Evolutionary conservation across 1,284 basidiomycete species (phyloP), one percentile per base, ranked within the genome.

Genomic region (Abortiporus biennis): DNA sequence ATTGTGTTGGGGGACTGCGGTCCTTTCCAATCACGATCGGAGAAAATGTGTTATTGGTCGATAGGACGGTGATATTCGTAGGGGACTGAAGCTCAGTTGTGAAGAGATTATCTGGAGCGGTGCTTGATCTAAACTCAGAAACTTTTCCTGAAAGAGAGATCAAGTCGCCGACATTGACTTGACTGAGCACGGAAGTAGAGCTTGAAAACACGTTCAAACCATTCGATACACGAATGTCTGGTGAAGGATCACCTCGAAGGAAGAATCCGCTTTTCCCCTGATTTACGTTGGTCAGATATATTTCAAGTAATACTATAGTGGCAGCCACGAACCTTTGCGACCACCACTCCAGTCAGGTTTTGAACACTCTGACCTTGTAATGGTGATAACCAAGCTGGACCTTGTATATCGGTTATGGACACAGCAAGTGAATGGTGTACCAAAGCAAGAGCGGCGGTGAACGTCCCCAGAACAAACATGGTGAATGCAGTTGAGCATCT

Each of bases 1-100:
- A 50, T 42, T 70, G 61, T 5, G 74, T 78, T 0, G 78, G 78
- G 2, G 78, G 78, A 20, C 53, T 65, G 42, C 75, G 65, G 51
- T 76, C 72, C 33, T 57, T 56, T 6, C 76, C 78, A 24, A 82
- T 67, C 15, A 78, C 54, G 29, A 68, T 44, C 6, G 77, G 72
- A 0, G 56, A 61, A 30, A 78, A 57, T 0, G 65, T 57, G 53
- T 78, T 74, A 47, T 66, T 65, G 4, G 66, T 61, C 0, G 76
- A 78, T 12, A 72, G 47, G 3, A 76, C 62, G 12, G 34, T 36
- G 51, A 82, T 72, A 52, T 69, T 65, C 21, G 65, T 59, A 0
- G 77, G 76, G 12, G 62, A 68, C 2, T 51, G 53, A 31, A 82
- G 56, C 51, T 80, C 76, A n/a, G 76, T 79, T 24, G 66, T 53